These are phyloP conservation scores for Globisporangium cederbergense DNA, from an alignment of 352 stramenopile genomes.

Conservation along the genomic window DNA sequence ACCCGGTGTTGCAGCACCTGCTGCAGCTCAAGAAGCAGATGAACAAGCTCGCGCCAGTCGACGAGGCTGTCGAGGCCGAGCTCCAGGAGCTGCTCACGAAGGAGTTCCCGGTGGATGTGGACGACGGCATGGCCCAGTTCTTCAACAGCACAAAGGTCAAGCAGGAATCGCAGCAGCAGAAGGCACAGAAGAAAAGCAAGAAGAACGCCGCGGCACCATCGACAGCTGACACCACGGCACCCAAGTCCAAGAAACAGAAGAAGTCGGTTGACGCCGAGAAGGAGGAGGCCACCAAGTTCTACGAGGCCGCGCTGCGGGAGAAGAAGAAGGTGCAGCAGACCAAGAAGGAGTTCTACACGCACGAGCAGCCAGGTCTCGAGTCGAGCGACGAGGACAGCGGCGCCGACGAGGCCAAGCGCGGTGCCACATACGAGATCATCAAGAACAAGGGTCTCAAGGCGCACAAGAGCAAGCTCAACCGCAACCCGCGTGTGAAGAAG, in stretches of 20 bases:
- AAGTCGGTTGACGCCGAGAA: constrained; percentile 47
- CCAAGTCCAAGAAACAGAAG: constrained; percentile 43
- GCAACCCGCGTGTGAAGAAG: constrained; percentile 99
- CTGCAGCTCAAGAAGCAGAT: constrained; percentile 77
- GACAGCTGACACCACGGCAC: not conserved
- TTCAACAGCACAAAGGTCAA: constrained; percentile 28
- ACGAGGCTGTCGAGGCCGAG: constrained; percentile 54
- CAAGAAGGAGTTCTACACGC: constrained; percentile 80
- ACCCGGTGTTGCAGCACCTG: constrained; percentile 77
- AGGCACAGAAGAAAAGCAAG: constrained; percentile 27
- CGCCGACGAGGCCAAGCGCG: constrained; percentile 84
- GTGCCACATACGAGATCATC: constrained; percentile 94
- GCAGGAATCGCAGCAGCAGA: constrained; percentile 17
- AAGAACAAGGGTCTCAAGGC: constrained; percentile 98
- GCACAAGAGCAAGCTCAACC: constrained; percentile 98
- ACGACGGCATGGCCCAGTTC: constrained; percentile 71
- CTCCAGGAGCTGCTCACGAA: constrained; percentile 67
- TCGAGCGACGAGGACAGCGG: constrained; percentile 69
- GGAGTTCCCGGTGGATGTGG: constrained; percentile 47
- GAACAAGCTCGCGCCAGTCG: constrained; percentile 49
- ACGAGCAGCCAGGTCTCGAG: constrained; percentile 49
- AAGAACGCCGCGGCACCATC: constrained; percentile 9
- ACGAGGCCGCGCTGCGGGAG: constrained; percentile 50
- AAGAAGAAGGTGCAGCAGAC: constrained; percentile 52
- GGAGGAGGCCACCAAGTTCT: constrained; percentile 69